Percentiles rank a stretch among this genome's conserved stretches.
Evolutionary conservation across 768 basidiomycete genomes (phyloP).

Genomic region (Xerocomus potaroensis): DNA sequence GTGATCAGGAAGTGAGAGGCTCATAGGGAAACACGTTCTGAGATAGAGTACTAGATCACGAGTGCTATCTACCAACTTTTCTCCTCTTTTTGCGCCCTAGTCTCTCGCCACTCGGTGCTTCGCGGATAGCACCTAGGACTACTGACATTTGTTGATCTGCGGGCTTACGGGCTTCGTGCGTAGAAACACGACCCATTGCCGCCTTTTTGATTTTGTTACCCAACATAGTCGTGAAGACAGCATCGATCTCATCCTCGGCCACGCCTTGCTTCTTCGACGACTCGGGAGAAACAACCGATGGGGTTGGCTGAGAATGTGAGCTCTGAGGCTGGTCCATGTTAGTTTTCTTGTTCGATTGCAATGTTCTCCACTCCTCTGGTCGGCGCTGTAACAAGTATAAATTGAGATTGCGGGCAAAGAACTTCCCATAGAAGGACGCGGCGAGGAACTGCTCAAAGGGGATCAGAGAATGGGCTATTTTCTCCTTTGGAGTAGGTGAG

Average conservation of each 20-base stretch:
- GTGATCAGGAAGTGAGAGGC: conserved; percentile 4
- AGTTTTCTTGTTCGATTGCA: conserved; percentile 48
- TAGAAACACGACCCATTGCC: conserved; percentile 32
- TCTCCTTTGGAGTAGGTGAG: conserved; percentile 55
- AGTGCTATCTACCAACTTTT: conserved; percentile 9
- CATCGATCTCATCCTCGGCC: conserved; percentile 69
- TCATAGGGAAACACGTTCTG: conserved; percentile 4
- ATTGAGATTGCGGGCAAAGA: conserved; percentile 75
- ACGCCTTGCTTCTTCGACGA: conserved; percentile 42
- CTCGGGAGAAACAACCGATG: conserved; percentile 25
- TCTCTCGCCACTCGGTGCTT: conserved; percentile 49
- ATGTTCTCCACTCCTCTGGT: conserved; percentile 79
- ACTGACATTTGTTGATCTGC: conserved; percentile 41
- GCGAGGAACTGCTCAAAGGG: conserved; percentile 67
- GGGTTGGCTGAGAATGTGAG: conserved; percentile 6
- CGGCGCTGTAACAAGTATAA: conserved; percentile 72
- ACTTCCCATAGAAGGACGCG: conserved; percentile 82
- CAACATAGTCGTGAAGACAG: conserved; percentile 54
- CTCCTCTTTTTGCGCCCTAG: conserved; percentile 31
- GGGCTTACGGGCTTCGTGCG: conserved; percentile 9
- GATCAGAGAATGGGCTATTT: conserved; percentile 80
- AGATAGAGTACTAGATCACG: not conserved
- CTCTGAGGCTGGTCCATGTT: conserved; percentile 16
- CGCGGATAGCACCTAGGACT: conserved; percentile 57
- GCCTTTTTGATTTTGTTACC: conserved; percentile 59